Evolutionary conservation across 352 stramenopile species (phyloP).

Genomic region (Saprolegnia diclina): DNA sequence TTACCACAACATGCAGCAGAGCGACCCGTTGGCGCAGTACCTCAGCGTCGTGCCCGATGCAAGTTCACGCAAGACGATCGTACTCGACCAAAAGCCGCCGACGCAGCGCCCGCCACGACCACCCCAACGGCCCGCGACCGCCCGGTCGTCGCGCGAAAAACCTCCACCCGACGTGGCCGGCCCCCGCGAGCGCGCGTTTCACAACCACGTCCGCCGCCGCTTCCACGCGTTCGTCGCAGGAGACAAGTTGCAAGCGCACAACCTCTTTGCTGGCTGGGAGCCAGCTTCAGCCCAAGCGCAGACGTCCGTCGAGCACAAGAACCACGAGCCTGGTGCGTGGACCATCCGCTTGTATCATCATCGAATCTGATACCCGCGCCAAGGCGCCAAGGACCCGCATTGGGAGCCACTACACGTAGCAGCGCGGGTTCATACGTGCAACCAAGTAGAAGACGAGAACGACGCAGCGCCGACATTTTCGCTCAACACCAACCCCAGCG

Average conservation of each 20-base stretch:
- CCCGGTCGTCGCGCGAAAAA: not conserved
- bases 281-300: not conserved
- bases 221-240: conserved; percentile 18
- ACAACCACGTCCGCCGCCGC: conserved; percentile 17
- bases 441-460: not conserved
- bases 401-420: not conserved
- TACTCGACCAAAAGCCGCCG: conserved; percentile 2
- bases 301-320: not conserved
- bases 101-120: not conserved
- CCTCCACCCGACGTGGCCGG: not conserved
- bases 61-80: not conserved
- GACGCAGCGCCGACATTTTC: not conserved
- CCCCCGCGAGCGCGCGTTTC: not conserved
- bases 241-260: conserved; percentile 7
- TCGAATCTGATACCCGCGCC: no score
- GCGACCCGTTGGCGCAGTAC: conserved; percentile 22
- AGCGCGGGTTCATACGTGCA: not conserved
- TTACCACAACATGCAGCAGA: not conserved
- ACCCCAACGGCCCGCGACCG: conserved; percentile 1
- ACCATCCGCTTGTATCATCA: no score
- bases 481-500: not conserved
- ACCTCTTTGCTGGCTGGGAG: conserved; percentile 10
- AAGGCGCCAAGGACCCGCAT: not conserved
- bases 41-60: conserved; percentile 13
- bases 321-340: no score